phyloP scores from a whole-genome alignment of 768 basidiomycete species.

The Serendipita sp. region DNA sequence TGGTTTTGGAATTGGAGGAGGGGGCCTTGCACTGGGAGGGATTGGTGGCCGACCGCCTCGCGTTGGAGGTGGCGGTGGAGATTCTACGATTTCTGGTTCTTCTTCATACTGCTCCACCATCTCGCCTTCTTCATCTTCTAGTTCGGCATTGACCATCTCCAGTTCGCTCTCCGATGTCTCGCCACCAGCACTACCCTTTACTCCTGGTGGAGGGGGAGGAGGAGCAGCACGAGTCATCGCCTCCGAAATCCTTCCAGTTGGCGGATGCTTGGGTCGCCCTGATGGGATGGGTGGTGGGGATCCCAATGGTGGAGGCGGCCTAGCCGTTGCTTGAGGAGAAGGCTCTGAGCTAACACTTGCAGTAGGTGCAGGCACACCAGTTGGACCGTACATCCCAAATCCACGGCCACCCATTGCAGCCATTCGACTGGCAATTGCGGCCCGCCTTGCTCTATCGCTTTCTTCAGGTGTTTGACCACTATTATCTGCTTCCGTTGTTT shows the following conservation, averaged over 20 bases:
- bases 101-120: constrained; percentile 24
- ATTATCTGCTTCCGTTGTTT: neutral
- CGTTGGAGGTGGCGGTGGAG: constrained; percentile 39
- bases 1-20: constrained; percentile 6
- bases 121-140: constrained; percentile 21
- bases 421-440: constrained; percentile 37
- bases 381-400: constrained; percentile 29
- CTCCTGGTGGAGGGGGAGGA: constrained; percentile 21
- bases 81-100: constrained; percentile 18
- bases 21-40: neutral
- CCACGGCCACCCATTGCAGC: constrained; percentile 42
- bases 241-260: constrained; percentile 3
- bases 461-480: constrained; percentile 16
- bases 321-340: constrained; percentile 21
- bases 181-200: constrained; percentile 43
- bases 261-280: neutral
- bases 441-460: constrained; percentile 23
- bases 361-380: constrained; percentile 9
- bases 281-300: neutral
- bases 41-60: constrained; percentile 23
- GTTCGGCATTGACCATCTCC: constrained; percentile 47
- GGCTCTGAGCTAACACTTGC: neutral
- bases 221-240: constrained; percentile 19
- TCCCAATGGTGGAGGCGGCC: constrained; percentile 8
- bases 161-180: constrained; percentile 60